Conservation (phyloP, 2,329 filamentous ascomycete genomes). For the Mollisiaceae sp. region DNA sequence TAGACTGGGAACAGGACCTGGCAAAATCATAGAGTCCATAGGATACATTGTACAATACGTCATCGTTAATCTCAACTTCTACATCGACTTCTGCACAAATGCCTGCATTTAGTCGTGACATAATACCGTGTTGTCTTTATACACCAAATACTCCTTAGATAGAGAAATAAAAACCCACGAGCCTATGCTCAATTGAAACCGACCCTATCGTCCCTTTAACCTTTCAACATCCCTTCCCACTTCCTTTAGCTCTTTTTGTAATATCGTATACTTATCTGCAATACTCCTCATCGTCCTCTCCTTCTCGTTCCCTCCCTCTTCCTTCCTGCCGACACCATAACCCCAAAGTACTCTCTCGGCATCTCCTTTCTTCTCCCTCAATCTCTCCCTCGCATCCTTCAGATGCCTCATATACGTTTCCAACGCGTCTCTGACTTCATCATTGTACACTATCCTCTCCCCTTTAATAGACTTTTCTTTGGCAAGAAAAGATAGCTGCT, state of each 20-base stretch:
- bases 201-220: constrained; percentile 30
- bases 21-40: neutral
- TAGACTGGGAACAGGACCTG: neutral
- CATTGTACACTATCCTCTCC: constrained; percentile 38
- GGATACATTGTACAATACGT: constrained; percentile 8
- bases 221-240: constrained; percentile 42
- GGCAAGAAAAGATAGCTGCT: constrained; percentile 26
- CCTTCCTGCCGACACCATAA: constrained; percentile 40
- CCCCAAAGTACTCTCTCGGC: constrained; percentile 39
- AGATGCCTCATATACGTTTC: constrained; percentile 37
- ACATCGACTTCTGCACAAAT: neutral
- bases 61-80: neutral
- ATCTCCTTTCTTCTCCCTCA: constrained; percentile 34
- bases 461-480: constrained; percentile 32
- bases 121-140: neutral
- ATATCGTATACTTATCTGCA: constrained; percentile 41
- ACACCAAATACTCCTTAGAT: neutral
- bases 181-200: too few relatives aligned
- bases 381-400: constrained; percentile 37
- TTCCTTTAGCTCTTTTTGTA: constrained; percentile 38
- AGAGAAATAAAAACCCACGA: neutral
- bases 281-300: constrained; percentile 43
- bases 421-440: constrained; percentile 37
- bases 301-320: constrained; percentile 36
- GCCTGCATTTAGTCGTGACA: neutral